These are phyloP conservation scores for Coniochaeta hoffmannii DNA, from an alignment of 2,329 filamentous ascomycete species.

Conservation along the genomic window DNA sequence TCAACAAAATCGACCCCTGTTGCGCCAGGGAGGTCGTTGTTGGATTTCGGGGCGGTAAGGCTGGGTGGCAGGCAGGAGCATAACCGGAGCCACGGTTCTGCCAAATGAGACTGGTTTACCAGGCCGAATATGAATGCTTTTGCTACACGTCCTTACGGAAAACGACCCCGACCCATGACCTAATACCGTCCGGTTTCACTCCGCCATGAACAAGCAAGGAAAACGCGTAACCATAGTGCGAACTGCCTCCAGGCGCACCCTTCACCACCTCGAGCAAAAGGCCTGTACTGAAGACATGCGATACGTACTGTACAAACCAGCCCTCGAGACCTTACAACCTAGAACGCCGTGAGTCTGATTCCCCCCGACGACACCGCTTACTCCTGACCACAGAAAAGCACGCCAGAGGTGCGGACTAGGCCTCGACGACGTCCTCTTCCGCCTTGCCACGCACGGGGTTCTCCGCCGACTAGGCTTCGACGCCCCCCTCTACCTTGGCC, in stretches of 20 bases:
- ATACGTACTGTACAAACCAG: neutral
- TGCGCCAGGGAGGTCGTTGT: neutral
- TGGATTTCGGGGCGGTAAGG: too few species aligned
- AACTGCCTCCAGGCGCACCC: neutral
- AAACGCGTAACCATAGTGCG: neutral
- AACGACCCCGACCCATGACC: neutral
- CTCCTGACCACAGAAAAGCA: neutral
- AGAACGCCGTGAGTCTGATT: neutral
- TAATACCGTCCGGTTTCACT: neutral
- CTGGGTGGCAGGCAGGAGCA: too few species aligned
- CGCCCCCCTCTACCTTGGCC: slow-evolving; percentile 22
- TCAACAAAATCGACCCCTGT: slow-evolving; percentile 2
- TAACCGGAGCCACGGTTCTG: too few species aligned
- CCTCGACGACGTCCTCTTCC: neutral
- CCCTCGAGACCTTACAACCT: neutral
- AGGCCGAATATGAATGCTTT: neutral
- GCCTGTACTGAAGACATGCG: neutral
- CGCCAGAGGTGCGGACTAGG: neutral
- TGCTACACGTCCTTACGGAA: neutral
- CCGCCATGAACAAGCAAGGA: neutral
- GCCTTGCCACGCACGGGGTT: neutral
- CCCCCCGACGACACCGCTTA: neutral
- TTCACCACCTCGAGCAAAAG: neutral
- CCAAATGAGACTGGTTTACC: too few species aligned
- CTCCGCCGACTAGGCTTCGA: neutral